Evolutionary conservation across 1,284 basidiomycete genomes (phyloP).

Genomic region (Xanthoconium separans): DNA sequence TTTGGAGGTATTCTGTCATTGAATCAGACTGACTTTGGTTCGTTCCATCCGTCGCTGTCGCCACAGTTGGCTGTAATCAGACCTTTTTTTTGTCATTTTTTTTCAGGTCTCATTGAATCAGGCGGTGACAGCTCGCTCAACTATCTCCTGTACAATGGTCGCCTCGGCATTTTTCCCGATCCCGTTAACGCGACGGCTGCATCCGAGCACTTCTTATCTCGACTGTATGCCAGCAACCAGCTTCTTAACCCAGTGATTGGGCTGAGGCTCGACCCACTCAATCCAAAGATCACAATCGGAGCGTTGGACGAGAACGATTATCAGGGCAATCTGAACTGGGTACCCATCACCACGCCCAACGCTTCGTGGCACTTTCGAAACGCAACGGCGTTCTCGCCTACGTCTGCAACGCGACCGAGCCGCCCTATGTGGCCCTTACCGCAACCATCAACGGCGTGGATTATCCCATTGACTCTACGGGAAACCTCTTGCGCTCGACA

Average conservation of each 20-base stretch:
- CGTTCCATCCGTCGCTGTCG: not conserved
- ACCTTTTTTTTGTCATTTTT: not conserved
- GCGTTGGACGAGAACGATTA: slow-evolving; percentile 25
- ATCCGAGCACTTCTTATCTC: slow-evolving; percentile 20
- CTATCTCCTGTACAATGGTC: slow-evolving; percentile 23
- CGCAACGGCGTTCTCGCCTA: slow-evolving; percentile 10
- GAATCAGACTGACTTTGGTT: slow-evolving; percentile 14
- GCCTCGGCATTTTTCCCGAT: slow-evolving; percentile 24
- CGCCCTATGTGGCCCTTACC: slow-evolving; percentile 19
- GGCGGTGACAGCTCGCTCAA: slow-evolving; percentile 13
- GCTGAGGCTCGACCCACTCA: slow-evolving; percentile 21
- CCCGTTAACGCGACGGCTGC: slow-evolving; percentile 18
- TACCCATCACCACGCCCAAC: slow-evolving; percentile 20
- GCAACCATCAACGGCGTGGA: slow-evolving; percentile 28
- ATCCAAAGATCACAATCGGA: slow-evolving; percentile 29
- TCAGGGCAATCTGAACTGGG: slow-evolving; percentile 28
- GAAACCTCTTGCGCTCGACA: slow-evolving; percentile 18
- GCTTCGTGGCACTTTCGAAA: slow-evolving; percentile 10
- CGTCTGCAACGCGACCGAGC: slow-evolving; percentile 20
- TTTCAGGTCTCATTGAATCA: slow-evolving; percentile 12
- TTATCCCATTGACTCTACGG: slow-evolving; percentile 25
- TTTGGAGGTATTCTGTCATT: slow-evolving; percentile 14
- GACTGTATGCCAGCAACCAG: slow-evolving; percentile 13
- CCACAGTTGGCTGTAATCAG: not conserved
- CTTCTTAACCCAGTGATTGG: slow-evolving; percentile 29